phyloP scores from a whole-genome alignment of 108 stramenopile genomes.

The Skeletonema costatum region DNA sequence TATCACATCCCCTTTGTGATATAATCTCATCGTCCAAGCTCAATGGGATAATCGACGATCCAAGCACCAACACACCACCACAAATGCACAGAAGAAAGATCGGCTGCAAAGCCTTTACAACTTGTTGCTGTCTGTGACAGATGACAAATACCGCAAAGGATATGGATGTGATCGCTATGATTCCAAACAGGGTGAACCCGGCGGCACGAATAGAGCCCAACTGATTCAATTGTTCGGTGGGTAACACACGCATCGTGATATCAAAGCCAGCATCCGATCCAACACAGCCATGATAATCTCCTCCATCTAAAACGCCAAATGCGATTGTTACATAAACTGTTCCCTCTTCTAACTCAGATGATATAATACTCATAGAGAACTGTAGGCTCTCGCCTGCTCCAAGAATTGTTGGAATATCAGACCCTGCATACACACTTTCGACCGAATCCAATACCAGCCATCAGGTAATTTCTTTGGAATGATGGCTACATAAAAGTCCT shows the following conservation, averaged over 20 bases:
- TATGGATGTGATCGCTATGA: slow-evolving; percentile 24
- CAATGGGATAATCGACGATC: slow-evolving; percentile 33
- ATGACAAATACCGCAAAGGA: slow-evolving; percentile 14
- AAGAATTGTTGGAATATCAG: slow-evolving; percentile 3
- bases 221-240: slow-evolving; percentile 14
- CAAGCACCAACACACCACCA: slow-evolving; percentile 25
- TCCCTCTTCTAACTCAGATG: slow-evolving; percentile 9
- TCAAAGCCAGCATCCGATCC: slow-evolving; percentile 31
- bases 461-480: slow-evolving; percentile 15
- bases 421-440: background rate
- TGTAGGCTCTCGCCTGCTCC: slow-evolving; percentile 9
- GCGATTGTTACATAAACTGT: slow-evolving; percentile 4
- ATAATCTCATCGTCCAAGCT: slow-evolving; percentile 31
- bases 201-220: slow-evolving; percentile 6
- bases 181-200: slow-evolving; percentile 14
- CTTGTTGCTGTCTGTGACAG: slow-evolving; percentile 1
- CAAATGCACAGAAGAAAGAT: slow-evolving; percentile 26
- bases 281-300: slow-evolving; percentile 23
- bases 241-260: slow-evolving; percentile 14
- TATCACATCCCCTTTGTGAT: slow-evolving; percentile 17
- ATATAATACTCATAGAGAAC: background rate
- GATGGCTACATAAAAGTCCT: slow-evolving; percentile 9
- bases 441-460: slow-evolving; percentile 8
- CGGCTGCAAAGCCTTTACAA: slow-evolving; percentile 42
- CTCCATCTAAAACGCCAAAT: slow-evolving; percentile 25